Conservation (phyloP, 495 filamentous ascomycete genomes). For the Penicillium robsamsonii region DNA sequence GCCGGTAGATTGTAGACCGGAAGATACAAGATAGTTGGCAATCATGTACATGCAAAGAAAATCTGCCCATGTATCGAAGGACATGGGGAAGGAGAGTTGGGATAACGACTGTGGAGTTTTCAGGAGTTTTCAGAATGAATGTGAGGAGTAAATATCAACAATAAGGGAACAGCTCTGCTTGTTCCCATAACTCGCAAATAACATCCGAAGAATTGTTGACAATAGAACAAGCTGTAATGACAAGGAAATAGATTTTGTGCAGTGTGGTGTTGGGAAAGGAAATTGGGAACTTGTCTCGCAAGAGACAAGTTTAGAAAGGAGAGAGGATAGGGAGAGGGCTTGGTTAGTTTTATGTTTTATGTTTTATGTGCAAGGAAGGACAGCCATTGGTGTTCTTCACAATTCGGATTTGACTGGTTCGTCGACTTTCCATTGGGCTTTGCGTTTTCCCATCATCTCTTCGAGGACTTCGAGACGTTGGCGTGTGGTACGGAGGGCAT, state of each 20-base stretch:
- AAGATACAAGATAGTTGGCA: conserved; percentile 33
- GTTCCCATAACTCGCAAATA: not conserved
- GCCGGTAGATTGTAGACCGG: conserved; percentile 2
- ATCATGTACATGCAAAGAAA: conserved; percentile 35
- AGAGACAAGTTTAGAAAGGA: not conserved
- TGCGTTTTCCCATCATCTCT: conserved; percentile 61
- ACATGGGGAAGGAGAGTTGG: not conserved
- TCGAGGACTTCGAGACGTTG: conserved; percentile 76
- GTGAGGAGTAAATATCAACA: conserved; percentile 1
- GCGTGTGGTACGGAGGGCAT: conserved; percentile 82
- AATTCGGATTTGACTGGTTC: conserved; percentile 21
- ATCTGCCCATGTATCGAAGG: conserved; percentile 1
- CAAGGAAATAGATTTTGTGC: conserved; percentile 6
- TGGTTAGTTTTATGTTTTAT: not conserved
- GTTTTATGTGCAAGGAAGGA: not conserved
- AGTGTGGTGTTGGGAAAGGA: not conserved
- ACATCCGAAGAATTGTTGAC: not conserved
- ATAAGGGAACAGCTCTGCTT: conserved; percentile 10
- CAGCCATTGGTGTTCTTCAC: conserved; percentile 3
- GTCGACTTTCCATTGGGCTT: conserved; percentile 20
- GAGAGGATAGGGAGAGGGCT: not conserved
- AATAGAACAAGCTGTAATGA: not conserved
- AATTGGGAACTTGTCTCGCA: not conserved
- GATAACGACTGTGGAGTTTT: conserved; percentile 15
- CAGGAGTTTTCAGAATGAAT: not conserved